Base-by-base conservation (phyloP, 805 yeast species). In the Yarrowia keelungensis region DNA sequence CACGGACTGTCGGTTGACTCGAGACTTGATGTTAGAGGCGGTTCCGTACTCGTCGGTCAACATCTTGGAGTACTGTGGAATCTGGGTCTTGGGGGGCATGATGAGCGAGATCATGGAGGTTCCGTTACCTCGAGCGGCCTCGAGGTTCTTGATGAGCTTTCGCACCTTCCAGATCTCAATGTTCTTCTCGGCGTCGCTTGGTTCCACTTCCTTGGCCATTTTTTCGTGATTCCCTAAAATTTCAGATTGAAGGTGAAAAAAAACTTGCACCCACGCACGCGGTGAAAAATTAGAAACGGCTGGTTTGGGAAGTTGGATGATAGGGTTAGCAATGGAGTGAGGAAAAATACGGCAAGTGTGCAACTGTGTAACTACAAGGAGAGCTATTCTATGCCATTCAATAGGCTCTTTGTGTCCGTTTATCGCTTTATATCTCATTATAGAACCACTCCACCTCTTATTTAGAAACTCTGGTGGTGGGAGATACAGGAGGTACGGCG, bases 91-190 rank as follows among this genome's bases (percentile, higher is more conserved):
- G 75, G 99, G 99, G 51, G 99, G 97, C 72, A 93, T 91, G 75
- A 95, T 91, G 78, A 95, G 84, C 36, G 98, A 92, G 77, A 95
- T 95, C 98, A 95, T 95, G 32, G 99, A 95, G 58, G 99, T 95
- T 80, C 99, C 99, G 79, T 94, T 95, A 80, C 99, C 99, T 80
- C 97, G 87, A 67, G 98, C 98, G 75, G 82, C 82, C 78, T 95
- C 95, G 74, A 95, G 85, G 70, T 89, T 86, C 81, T 90, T 90
- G 85, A 93, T 86, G 66, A 92, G 85, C 82, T 95, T 95, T 85
- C 93, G 94, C 85, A 95, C 88, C 87, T 95, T 95, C 99, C 99
- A 95, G 84, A 95, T 93, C 83, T 95, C 97, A 78, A 95, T 94
- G 83, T 93, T 94, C 83, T 91, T 92, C 79, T 95, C 99, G 67